Percentiles rank a stretch among this genome's conserved stretches.
These are phyloP conservation scores for Calamus simplicifolius DNA, from an alignment of 176 grass and related monocot genomes.

Conservation along the genomic window DNA sequence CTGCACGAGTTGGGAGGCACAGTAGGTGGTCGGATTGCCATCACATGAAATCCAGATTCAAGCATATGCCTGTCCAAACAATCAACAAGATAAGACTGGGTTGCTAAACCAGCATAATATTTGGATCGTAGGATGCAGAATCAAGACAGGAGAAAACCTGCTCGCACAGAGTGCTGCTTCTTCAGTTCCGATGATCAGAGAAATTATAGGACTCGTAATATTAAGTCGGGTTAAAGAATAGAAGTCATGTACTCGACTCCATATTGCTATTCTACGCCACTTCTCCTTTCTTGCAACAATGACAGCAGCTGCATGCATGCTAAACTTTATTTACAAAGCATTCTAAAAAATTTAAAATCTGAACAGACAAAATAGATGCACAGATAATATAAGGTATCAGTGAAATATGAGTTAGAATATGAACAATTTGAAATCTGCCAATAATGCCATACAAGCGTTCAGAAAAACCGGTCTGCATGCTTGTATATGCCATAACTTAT, in stretches of 20 bases:
- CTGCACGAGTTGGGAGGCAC: slow-evolving; percentile 89
- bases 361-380: not conserved
- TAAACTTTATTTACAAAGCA: slow-evolving; percentile 13
- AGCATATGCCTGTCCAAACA: slow-evolving; percentile 52
- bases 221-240: slow-evolving; percentile 42
- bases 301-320: slow-evolving; percentile 56
- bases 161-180: slow-evolving; percentile 60
- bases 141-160: slow-evolving; percentile 39
- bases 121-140: no score
- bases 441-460: no score
- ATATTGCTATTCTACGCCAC: slow-evolving; percentile 69
- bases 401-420: no score
- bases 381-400: not conserved
- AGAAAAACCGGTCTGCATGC: no score
- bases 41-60: slow-evolving; percentile 88
- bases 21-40: slow-evolving; percentile 81
- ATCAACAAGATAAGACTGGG: no score
- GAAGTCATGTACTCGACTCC: slow-evolving; percentile 77
- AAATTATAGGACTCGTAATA: slow-evolving; percentile 90
- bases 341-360: no score
- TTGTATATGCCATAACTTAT: no score
- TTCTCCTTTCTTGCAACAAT: slow-evolving; percentile 62
- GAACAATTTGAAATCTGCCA: no score
- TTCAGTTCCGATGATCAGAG: slow-evolving; percentile 79
- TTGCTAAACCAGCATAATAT: no score